Evolutionary conservation across 2,329 filamentous ascomycete species (phyloP), one percentile per base, ranked within the genome.

Genomic region (Botryotinia calthae): DNA sequence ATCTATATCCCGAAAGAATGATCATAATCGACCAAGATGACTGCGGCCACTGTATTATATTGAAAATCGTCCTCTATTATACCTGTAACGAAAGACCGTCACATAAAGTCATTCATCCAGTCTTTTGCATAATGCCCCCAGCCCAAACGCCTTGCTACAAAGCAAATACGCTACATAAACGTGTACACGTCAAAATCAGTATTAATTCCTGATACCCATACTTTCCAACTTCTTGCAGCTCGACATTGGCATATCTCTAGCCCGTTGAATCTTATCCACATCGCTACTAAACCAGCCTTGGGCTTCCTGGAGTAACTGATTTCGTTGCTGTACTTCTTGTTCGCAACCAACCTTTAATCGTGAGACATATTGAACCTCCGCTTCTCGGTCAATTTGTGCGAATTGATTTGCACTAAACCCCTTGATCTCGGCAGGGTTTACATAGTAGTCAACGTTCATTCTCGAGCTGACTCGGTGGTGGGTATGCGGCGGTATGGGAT

Each of bases 381-480:
- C 96, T 72, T 86, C 86, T 76, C 89, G 87, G 81, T 98, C 96
- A 46, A 99, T 84, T 77, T 91, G 87, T 65, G 85, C 84, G 79
- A 97, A 88, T 81, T 96, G 92, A 72, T 88, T 86, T 18, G 87
- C 82, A 72, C 87, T 90, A 81, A 90, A 95, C 51, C 91, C 88
- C 42, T 88, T 86, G 44, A 97, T 87, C 42, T 98, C 95, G 7
- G 82, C 81, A 1, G 94, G 94, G 80, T 97, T 91, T 74, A 98
- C 87, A 80, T 88, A 99, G 84, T 98, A 99, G 74, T 93, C 88
- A 70, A 97, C 86, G 70, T 91, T 89, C 75, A 94, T 86, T 71
- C 89, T 88, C 0, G 88, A 87, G 37, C 92, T 95, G 37, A 86
- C 88, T 73, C 94, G 92, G 77, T 91, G 87, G 78, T 91, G 84